Evolutionary conservation across 2,329 filamentous ascomycete genomes (phyloP), one percentile per base, ranked within the genome.

Genomic region (Calonectria hawksworthii): DNA sequence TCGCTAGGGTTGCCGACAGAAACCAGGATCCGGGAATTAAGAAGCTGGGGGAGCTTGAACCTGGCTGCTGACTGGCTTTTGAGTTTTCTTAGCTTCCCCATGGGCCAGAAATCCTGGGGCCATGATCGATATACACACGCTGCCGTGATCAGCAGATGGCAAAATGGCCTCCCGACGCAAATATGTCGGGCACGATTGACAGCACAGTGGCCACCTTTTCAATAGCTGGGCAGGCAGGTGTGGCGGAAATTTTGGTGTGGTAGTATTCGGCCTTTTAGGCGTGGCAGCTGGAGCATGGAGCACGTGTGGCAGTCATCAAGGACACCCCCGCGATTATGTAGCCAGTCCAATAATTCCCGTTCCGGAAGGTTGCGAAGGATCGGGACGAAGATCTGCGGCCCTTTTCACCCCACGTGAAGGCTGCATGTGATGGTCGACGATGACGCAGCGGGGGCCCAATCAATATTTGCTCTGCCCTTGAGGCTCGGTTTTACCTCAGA

Each of bases 321-420:
- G 9, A 41, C 56, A 63, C 28, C 34, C 56, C 56, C 36, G 56
- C 56, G 23, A 63, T 63, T 63, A 63, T 38, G 18, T 28, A 23
- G 18, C 56, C 38, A 63, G 38, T 4, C 9, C 9, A 14, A 30
- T 26, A 38, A 38, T 41, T 44, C 56, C 56, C 23, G 28, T 41
- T 63, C 4, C 56, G 56, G 56, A 41, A 63, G 44, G 23, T 41
- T 63, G 34, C 23, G 56, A 63, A 44, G 56, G 56, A 10, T 13
- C 56, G 56, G 56, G 36, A 63, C 56, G 56, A 63, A 41, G 56
- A 63, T 63, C 56, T 63, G 34, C 56, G 56, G 56, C 23, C 23
- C 56, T 23, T 63, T n/a, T 41, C 21, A 63, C 56, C 56, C 56
- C 56, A 63, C 56, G 56, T 63, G 56, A 63, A 41, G 7, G 34